Evolutionary conservation across 805 yeast genomes (phyloP).

Genomic region (Maudiozyma barnettii): DNA sequence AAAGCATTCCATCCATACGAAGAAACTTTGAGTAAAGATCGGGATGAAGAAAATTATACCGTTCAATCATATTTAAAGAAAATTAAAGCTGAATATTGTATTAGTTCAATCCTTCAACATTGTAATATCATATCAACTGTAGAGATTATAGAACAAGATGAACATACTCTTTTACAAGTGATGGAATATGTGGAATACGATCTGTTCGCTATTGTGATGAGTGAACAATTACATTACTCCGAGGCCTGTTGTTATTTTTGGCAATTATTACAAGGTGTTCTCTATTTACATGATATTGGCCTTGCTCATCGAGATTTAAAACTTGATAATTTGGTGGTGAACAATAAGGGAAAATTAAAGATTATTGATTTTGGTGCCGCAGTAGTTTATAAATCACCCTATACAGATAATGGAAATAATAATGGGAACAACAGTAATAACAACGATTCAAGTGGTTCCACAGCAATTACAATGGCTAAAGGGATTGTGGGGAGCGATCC

Average conservation of each 20-base stretch:
- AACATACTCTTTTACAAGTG: constrained; percentile 65
- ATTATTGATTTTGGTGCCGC: constrained; percentile 92
- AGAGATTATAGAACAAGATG: constrained; percentile 47
- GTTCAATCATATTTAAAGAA: constrained; percentile 75
- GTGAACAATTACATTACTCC: constrained; percentile 67
- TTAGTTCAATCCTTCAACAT: constrained; percentile 81
- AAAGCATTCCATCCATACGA: constrained; percentile 57
- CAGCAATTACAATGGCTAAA: background rate
- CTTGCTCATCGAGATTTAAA: constrained; percentile 87
- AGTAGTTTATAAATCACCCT: constrained; percentile 84
- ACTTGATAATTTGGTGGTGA: constrained; percentile 85
- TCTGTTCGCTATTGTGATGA: constrained; percentile 88
- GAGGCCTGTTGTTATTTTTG: constrained; percentile 86
- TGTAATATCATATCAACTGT: constrained; percentile 84
- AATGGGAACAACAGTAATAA: no score
- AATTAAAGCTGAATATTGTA: constrained; percentile 87
- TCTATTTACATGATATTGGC: constrained; percentile 75
- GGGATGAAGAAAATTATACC: no score
- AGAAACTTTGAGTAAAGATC: background rate
- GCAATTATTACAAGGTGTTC: constrained; percentile 71
- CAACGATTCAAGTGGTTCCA: no score
- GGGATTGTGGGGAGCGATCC: constrained; percentile 89
- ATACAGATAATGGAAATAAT: constrained; percentile 23
- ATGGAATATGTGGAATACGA: constrained; percentile 93
- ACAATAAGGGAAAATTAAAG: constrained; percentile 73